phyloP scores from a whole-genome alignment of 257 asterid genomes.

The Lantana camara region DNA sequence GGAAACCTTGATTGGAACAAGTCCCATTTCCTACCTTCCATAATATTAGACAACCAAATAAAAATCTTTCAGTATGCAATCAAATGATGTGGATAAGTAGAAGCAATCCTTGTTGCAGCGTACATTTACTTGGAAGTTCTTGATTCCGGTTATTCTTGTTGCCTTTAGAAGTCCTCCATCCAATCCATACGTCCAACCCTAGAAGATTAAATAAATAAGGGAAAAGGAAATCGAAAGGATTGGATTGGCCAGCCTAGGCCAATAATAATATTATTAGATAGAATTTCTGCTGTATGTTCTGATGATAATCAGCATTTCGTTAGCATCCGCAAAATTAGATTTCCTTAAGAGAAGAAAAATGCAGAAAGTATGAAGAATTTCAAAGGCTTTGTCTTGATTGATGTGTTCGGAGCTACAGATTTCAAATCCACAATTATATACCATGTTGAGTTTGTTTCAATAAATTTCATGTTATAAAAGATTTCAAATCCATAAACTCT shows the following conservation, averaged over 20 bases:
- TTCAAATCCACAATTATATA: too few relatives aligned
- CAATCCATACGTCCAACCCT: constrained; percentile 94
- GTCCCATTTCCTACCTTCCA: constrained; percentile 79
- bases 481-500: too few relatives aligned
- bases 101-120: constrained; percentile 23
- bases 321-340: too few relatives aligned
- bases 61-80: constrained; percentile 3
- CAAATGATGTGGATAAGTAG: neutral
- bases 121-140: constrained; percentile 75
- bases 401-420: too few relatives aligned
- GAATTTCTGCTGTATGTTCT: too few relatives aligned
- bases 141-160: constrained; percentile 69
- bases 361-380: too few relatives aligned
- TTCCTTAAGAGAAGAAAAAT: too few relatives aligned
- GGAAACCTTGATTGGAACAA: constrained; percentile 62
- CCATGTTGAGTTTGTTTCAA: too few relatives aligned
- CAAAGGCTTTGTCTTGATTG: too few relatives aligned
- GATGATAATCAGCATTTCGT: too few relatives aligned
- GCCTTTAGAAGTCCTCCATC: constrained; percentile 78
- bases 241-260: neutral
- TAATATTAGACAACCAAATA: constrained; percentile 20
- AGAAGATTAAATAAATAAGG: constrained; percentile 12
- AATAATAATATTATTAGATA: too few relatives aligned
- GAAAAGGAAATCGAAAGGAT: neutral
- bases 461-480: too few relatives aligned